A percentile compares a stretch with the other conserved stretches of the same genome.
Evolutionary conservation across 169 alveolate species (phyloP).

Genomic region (Plasmodium inui): DNA sequence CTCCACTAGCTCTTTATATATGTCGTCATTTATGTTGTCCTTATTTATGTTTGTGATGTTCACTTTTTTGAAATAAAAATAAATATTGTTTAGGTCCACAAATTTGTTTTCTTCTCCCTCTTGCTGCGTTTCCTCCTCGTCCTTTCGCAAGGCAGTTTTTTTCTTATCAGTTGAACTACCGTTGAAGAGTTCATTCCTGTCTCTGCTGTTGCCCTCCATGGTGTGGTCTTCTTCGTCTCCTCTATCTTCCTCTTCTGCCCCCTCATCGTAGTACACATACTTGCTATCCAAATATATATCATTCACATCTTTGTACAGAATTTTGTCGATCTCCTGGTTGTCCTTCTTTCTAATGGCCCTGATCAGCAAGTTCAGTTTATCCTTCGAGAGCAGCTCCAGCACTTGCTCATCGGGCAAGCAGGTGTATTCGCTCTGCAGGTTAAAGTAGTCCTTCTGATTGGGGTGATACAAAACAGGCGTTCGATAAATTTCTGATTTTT

Average conservation of each 20-base stretch:
- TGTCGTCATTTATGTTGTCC: conserved; percentile 68
- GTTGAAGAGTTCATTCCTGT: not conserved
- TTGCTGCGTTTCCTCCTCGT: not conserved
- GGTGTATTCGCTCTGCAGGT: conserved; percentile 69
- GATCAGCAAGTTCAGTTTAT: conserved; percentile 25
- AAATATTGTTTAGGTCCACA: conserved; percentile 59
- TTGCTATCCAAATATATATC: conserved; percentile 46
- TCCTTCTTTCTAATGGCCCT: conserved; percentile 50
- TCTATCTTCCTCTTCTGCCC: not conserved
- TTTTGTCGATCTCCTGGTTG: conserved; percentile 37
- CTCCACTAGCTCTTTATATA: conserved; percentile 55
- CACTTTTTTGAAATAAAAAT: conserved; percentile 73
- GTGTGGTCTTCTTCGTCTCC: not conserved
- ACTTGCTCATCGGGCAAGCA: conserved; percentile 61
- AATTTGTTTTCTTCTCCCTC: not conserved
- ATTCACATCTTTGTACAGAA: conserved; percentile 64
- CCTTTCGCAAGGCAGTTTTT: too few species aligned
- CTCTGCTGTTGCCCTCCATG: not conserved
- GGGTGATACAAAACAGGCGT: conserved; percentile 76
- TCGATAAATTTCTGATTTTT: conserved; percentile 66
- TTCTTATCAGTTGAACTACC: not conserved
- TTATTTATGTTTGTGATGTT: conserved; percentile 71
- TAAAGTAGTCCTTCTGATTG: conserved; percentile 58
- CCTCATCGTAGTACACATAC: conserved; percentile 49
- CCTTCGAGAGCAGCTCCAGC: conserved; percentile 55